Base-by-base conservation (phyloP, 1,284 basidiomycete species). In the Golubevia sp. region DNA sequence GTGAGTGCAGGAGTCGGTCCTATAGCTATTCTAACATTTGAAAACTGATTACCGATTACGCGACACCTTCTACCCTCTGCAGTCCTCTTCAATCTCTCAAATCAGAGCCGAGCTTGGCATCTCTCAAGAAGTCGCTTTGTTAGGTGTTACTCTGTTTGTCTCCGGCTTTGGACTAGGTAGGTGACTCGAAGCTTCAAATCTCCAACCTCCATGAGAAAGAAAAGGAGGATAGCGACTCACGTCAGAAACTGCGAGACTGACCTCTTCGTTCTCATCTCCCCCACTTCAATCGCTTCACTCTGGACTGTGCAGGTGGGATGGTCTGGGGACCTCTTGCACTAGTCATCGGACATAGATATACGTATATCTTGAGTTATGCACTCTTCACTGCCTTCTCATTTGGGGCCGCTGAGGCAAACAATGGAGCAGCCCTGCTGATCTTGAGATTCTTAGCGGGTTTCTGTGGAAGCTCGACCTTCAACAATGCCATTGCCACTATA, bases 361-460 rank as follows among this genome's bases (percentile, higher is more conserved):
- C 70, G 20, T 72, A 72, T 44, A 59, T 67, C 26, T 38, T 59
- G 8, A 64, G 67, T 1, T 72, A 59, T 56, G 58, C 70, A 23
- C 23, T 64, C 8, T 72, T 72, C 48, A 72, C 68, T 25, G 65
- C 55, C 1, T 70, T 62, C 59, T 68, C 65, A 50, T 72, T 82
- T 34, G 63, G 66, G 48, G 62, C 74, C 21, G 75, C 62, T 11
- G 81, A 81, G 60, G 64, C 73, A 15, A 66, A 77, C 25, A 71
- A 70, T 54, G 71, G 77, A 57, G 67, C 68, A 3, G 68, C 66
- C 1, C 74, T 84, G 51, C 76, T 84, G 62, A 69, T 65, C 15
- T 70, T 83, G 23, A 74, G 78, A 20, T 71, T 77, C 23, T 52
- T 83, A 1, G 70, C 81, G 69, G 77, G 83, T 20, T 59, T 67